phyloP scores from a whole-genome alignment of 768 basidiomycete genomes.

The Leccinum aurantiacum region DNA sequence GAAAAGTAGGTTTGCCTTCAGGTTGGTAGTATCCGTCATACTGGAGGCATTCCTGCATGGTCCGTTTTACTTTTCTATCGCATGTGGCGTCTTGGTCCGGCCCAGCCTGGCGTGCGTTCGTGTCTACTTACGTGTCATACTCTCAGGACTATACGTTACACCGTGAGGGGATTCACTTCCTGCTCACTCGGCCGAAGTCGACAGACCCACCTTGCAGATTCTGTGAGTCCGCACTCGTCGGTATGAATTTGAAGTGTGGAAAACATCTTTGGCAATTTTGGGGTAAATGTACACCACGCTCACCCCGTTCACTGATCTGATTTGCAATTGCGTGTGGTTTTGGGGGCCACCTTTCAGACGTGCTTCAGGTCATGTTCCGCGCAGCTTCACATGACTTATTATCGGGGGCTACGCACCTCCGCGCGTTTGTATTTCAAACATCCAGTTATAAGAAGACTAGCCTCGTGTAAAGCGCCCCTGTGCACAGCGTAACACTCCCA shows the following conservation, averaged over 20 bases:
- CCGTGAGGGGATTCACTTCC: slow-evolving; percentile 17
- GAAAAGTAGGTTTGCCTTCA: slow-evolving; percentile 37
- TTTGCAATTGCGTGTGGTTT: not conserved
- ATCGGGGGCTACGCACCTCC: not conserved
- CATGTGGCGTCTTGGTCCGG: slow-evolving; percentile 21
- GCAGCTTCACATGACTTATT: not conserved
- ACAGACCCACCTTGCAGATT: slow-evolving; percentile 23
- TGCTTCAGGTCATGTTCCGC: not conserved
- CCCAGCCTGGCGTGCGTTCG: too few relatives aligned
- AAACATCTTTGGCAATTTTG: not conserved
- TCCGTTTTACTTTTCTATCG: slow-evolving; percentile 19
- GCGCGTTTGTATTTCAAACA: not conserved
- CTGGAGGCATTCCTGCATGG: slow-evolving; percentile 25
- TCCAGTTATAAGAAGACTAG: not conserved
- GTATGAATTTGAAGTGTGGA: not conserved
- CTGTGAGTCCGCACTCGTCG: slow-evolving; percentile 6
- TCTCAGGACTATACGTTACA: slow-evolving; percentile 8
- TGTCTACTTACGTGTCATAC: slow-evolving; percentile 12
- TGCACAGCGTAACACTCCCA: not conserved
- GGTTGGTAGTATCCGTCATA: slow-evolving; percentile 17
- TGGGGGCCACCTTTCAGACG: not conserved
- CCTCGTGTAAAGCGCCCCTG: not conserved
- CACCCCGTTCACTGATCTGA: not conserved
- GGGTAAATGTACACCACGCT: not conserved
- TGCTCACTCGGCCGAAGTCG: slow-evolving; percentile 16